These are phyloP conservation scores for Larix kaempferi DNA, from an alignment of 75 land plant species.

Conservation along the genomic window DNA sequence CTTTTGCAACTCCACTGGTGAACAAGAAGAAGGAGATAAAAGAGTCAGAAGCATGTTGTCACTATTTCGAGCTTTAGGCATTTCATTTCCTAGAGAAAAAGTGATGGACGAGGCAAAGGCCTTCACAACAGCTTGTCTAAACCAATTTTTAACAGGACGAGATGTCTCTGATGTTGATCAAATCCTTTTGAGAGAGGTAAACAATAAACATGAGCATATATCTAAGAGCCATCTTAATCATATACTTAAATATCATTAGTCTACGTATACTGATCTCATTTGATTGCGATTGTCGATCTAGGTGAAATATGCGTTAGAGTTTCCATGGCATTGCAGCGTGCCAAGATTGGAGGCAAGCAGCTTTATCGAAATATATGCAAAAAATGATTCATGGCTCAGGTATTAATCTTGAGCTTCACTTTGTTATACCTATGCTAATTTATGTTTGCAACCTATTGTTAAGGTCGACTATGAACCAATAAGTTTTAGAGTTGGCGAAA, in stretches of 20 bases:
- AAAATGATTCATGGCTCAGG: conserved; percentile 33
- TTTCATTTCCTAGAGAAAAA: conserved; percentile 20
- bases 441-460: background rate
- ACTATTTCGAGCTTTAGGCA: conserved; percentile 24
- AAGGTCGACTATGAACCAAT: conserved; percentile 42
- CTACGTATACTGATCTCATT: too few relatives aligned
- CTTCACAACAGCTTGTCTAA: conserved; percentile 12
- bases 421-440: background rate
- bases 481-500: conserved; percentile 37
- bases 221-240: too few relatives aligned
- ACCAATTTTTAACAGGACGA: background rate
- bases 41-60: conserved; percentile 7
- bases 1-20: background rate
- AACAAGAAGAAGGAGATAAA: background rate
- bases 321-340: conserved; percentile 25
- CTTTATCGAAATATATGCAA: conserved; percentile 26
- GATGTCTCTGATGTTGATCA: background rate
- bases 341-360: conserved; percentile 25
- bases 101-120: conserved; percentile 18
- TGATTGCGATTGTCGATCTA: background rate
- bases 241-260: too few relatives aligned
- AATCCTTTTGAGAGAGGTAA: conserved; percentile 6
- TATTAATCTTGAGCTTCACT: background rate
- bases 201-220: too few relatives aligned
- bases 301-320: conserved; percentile 19